These are phyloP conservation scores for Arxiozyma slooffiae DNA, from an alignment of 1,139 yeast genomes.

Conservation along the genomic window DNA sequence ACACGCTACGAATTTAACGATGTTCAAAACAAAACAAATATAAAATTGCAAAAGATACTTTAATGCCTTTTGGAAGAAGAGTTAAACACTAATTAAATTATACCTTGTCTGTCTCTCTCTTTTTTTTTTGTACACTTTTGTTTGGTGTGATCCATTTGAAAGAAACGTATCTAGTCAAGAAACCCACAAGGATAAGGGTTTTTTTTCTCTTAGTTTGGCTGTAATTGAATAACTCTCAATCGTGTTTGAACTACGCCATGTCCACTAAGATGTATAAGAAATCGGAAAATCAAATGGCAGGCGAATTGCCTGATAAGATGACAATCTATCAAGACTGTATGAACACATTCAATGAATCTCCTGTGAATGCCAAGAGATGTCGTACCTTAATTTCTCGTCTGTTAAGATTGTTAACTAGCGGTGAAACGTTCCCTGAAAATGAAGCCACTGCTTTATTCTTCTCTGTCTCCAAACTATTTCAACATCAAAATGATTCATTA, in stretches of 20 bases:
- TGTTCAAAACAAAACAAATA: neutral
- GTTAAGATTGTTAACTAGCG: conserved; percentile 63
- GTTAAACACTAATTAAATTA: no score
- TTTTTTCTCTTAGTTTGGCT: no score
- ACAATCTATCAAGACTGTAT: conserved; percentile 93
- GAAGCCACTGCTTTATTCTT: conserved; percentile 92
- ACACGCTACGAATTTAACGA: neutral
- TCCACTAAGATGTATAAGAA: conserved; percentile 76
- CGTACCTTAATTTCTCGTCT: conserved; percentile 57
- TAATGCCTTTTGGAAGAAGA: no score
- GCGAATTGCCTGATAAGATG: conserved; percentile 80
- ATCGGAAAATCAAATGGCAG: conserved; percentile 64
- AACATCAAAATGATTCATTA: conserved; percentile 80
- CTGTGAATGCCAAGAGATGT: conserved; percentile 80
- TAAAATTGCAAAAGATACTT: no score
- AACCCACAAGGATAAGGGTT: neutral
- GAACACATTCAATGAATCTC: conserved; percentile 85
- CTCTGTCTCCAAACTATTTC: conserved; percentile 87
- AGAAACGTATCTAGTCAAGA: neutral
- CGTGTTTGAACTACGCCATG: conserved; percentile 40
- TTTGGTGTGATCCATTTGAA: neutral
- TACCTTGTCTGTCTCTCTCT: no score
- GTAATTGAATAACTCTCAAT: neutral
- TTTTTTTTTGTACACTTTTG: no score
- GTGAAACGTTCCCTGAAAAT: conserved; percentile 76